These are phyloP conservation scores for Phoma sp. DNA, from an alignment of 2,329 filamentous ascomycete genomes.

Conservation along the genomic window DNA sequence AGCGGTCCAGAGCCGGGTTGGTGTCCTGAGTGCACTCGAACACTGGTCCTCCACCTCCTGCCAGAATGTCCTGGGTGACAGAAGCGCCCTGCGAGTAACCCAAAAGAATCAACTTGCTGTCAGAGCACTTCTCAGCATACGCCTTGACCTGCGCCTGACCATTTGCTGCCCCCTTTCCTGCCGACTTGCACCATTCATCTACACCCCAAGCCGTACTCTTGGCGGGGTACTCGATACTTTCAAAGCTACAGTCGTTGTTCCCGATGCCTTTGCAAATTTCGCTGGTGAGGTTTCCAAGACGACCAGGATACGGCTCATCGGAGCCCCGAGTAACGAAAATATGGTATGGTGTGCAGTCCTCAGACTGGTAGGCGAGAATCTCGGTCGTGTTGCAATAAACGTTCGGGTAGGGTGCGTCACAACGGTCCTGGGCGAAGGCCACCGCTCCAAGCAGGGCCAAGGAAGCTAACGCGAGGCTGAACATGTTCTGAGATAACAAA, in stretches of 20 bases:
- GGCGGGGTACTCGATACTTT: conserved; percentile 37
- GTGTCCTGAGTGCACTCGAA: conserved; percentile 32
- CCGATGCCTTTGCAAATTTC: conserved; percentile 30
- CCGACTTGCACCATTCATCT: conserved; percentile 37
- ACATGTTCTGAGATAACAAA: conserved; percentile 1
- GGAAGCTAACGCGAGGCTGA: conserved; percentile 21
- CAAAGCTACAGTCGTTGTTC: conserved; percentile 30
- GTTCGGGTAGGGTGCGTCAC: conserved; percentile 29
- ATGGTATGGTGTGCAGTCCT: conserved; percentile 34
- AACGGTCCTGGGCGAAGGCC: conserved; percentile 30
- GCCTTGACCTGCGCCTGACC: conserved; percentile 35
- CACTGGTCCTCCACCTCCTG: conserved; percentile 35
- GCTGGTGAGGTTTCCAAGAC: conserved; percentile 32
- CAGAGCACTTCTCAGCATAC: conserved; percentile 34
- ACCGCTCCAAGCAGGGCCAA: conserved; percentile 18
- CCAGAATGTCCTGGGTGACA: conserved; percentile 36
- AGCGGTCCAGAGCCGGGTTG: conserved; percentile 30
- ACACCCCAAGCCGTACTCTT: conserved; percentile 34
- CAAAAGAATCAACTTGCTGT: conserved; percentile 36
- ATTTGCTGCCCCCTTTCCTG: conserved; percentile 26
- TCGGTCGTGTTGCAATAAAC: conserved; percentile 34
- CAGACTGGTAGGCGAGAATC: conserved; percentile 28
- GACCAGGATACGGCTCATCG: conserved; percentile 37
- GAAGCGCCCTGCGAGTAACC: conserved; percentile 36
- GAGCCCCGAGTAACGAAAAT: conserved; percentile 39